Base-by-base conservation (phyloP, 805 yeast genomes). In the Candida silvicultrix region DNA sequence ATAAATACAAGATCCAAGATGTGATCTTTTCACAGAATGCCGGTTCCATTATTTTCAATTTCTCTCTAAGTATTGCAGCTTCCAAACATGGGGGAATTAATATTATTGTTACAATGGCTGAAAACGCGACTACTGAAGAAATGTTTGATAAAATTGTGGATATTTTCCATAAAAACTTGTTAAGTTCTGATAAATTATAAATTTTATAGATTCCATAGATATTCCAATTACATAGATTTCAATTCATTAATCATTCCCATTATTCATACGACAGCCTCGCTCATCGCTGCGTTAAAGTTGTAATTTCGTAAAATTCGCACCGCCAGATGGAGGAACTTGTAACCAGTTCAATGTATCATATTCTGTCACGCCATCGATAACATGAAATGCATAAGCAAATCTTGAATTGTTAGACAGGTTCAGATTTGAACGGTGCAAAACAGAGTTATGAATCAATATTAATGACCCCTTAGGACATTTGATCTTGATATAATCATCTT, bases 351-450 rank as follows among this genome's bases (percentile, higher is more conserved):
- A 62, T 20, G 66, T 65, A 58, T 85, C 94, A 56, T 84, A 86
- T 22, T 72, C 60, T 12, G 76, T 67, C 2, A 50, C 63, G 2
- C 92, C 92, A 44, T 86, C 94, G 46, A 86, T 83, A 39, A 83
- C 74, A 58, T 86, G 95, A 64, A 86, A 86, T 0, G 94, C 83
- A 63, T 85, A 86, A 0, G 89, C 94, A 57, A 71, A 84, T 50
- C 95, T 70, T 10, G 88, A 80, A 46, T 68, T 70, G 5, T 53
- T 52, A 12, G 85, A 77, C 1, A 56, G 42, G 58, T 86, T 86
- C 44, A 68, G 67, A 52, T 79, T 86, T 4, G 89, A 81, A 62
- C 83, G 81, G 59, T 86, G 95, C 20, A 86, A 60, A 3, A 85
- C 85, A 0, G 81, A 70, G 52, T 85, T 83, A 59, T 86, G 82